phyloP scores from a whole-genome alignment of 1,139 yeast species.

The Hansenula lynferdii region DNA sequence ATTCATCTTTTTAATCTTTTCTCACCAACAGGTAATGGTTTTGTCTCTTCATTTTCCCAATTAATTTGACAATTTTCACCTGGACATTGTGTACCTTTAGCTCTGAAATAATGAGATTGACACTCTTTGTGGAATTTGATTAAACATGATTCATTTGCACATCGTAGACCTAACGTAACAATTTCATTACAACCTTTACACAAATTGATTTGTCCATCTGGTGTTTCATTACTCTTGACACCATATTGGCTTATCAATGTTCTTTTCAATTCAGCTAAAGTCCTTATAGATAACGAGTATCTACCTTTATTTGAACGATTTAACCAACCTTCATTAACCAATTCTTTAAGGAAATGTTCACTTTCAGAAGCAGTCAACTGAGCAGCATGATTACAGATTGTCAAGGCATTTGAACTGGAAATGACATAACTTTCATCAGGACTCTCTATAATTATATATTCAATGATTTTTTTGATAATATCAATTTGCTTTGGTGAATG shows the following conservation, averaged over 20 bases:
- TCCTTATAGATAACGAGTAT: conserved; percentile 33
- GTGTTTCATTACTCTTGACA: conserved; percentile 11
- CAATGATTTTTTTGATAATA: conserved; percentile 44
- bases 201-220: conserved; percentile 36
- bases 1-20: conserved; percentile 1
- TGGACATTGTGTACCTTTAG: conserved; percentile 25
- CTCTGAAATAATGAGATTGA: conserved; percentile 31
- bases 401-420: conserved; percentile 13
- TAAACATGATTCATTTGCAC: conserved; percentile 31
- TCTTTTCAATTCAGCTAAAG: conserved; percentile 43
- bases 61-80: conserved; percentile 17
- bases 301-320: conserved; percentile 20
- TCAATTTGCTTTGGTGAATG: conserved; percentile 45
- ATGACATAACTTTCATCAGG: conserved; percentile 15
- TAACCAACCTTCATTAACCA: conserved; percentile 54
- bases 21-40: conserved; percentile 10
- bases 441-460: conserved; percentile 31
- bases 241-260: conserved; percentile 44
- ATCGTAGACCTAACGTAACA: conserved; percentile 48
- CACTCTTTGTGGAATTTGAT: conserved; percentile 48
- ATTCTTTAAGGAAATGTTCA: conserved; percentile 30
- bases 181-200: conserved; percentile 56
- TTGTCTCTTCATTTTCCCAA: conserved; percentile 7
- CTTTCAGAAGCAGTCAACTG: conserved; percentile 28
- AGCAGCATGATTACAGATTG: conserved; percentile 11